Evolutionary conservation across 116 monocot genomes (phyloP).

Genomic region (Dioscorea cayenensis): DNA sequence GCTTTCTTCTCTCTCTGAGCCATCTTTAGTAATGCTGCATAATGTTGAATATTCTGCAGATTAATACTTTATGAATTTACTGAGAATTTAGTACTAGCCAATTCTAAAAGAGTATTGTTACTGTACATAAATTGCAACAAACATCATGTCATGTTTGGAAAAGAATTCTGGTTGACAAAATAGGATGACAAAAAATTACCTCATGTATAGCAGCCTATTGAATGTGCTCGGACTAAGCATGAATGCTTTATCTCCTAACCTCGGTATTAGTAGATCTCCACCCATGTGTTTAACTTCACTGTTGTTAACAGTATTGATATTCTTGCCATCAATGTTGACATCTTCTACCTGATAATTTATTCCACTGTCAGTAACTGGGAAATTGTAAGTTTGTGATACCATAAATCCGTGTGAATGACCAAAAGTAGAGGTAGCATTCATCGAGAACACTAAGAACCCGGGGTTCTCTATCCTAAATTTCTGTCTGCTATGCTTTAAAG

Average conservation of each 20-base stretch:
- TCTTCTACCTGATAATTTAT: conserved; percentile 12
- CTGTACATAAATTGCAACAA: background rate
- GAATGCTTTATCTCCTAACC: conserved; percentile 8
- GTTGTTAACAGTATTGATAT: background rate
- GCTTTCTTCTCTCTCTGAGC: conserved; percentile 8
- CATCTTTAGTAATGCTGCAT: conserved; percentile 23
- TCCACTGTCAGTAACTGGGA: background rate
- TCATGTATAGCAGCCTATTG: background rate
- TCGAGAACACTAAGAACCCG: conserved; percentile 1
- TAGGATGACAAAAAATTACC: conserved; percentile 1
- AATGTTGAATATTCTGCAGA: background rate
- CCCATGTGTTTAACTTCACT: background rate
- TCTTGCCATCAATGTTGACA: background rate
- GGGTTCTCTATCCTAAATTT: background rate
- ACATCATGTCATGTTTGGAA: background rate
- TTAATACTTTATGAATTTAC: background rate
- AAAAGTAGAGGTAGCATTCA: background rate
- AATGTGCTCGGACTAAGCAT: conserved; percentile 1
- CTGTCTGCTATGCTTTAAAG: background rate
- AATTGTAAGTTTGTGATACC: background rate
- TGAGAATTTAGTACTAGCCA: background rate
- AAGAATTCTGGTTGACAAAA: background rate
- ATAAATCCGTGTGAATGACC: too few relatives aligned
- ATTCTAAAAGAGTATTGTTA: background rate
- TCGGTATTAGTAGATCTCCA: background rate